Evolutionary conservation across 2,329 filamentous ascomycete genomes (phyloP).

Genomic region (Ophiostoma sp.): DNA sequence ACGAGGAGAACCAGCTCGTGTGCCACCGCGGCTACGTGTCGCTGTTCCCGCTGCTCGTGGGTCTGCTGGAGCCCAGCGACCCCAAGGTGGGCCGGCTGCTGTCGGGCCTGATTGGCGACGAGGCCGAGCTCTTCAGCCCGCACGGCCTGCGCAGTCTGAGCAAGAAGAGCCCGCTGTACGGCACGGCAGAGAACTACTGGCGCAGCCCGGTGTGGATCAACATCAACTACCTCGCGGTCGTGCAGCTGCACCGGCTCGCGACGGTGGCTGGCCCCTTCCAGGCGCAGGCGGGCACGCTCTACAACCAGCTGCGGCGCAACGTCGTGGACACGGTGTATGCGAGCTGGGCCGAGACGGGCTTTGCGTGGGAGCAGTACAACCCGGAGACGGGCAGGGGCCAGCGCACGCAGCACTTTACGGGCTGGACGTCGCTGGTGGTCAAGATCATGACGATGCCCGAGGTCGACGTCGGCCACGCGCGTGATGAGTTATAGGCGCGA

Average conservation of each 20-base stretch:
- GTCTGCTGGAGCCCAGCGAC: slow-evolving; percentile 68
- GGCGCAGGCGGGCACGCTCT: slow-evolving; percentile 64
- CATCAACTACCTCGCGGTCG: slow-evolving; percentile 84
- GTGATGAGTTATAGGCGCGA: slow-evolving; percentile 44
- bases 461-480: slow-evolving; percentile 37
- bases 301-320: slow-evolving; percentile 71
- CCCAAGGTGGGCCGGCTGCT: slow-evolving; percentile 67
- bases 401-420: slow-evolving; percentile 94
- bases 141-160: slow-evolving; percentile 88
- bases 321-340: slow-evolving; percentile 83
- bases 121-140: slow-evolving; percentile 82
- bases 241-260: slow-evolving; percentile 70
- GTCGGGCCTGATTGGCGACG: slow-evolving; percentile 71
- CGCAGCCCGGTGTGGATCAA: slow-evolving; percentile 91
- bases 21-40: slow-evolving; percentile 97
- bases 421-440: slow-evolving; percentile 97
- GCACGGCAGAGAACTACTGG: slow-evolving; percentile 96
- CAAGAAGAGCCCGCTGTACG: slow-evolving; percentile 75
- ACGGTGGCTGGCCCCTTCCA: slow-evolving; percentile 61
- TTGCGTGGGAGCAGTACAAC: slow-evolving; percentile 98
- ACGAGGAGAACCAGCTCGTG: slow-evolving; percentile 80
- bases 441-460: slow-evolving; percentile 97
- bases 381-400: slow-evolving; percentile 90
- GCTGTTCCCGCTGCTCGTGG: slow-evolving; percentile 84
- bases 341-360: slow-evolving; percentile 84